Percentiles rank a stretch among this genome's conserved stretches.
Conservation (phyloP, 495 filamentous ascomycete genomes). For the Hypoxylon intermedium region DNA sequence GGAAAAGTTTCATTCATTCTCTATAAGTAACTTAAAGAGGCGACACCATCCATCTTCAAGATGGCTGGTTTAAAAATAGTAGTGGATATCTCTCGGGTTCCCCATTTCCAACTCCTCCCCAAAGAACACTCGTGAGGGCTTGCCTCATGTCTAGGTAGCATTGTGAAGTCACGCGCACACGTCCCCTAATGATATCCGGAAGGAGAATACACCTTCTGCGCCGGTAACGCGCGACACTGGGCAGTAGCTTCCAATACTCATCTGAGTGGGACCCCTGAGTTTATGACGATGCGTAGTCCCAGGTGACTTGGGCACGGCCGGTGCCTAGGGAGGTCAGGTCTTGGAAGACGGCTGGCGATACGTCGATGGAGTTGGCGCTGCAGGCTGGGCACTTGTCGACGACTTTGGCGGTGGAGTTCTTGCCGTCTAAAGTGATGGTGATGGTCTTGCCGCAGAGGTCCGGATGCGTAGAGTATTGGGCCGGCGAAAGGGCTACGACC, state of each 20-base stretch:
- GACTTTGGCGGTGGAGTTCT: slow-evolving; percentile 60
- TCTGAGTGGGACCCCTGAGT: background rate
- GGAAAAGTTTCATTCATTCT: slow-evolving; percentile 9
- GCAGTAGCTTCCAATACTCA: too few species aligned
- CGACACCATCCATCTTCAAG: background rate
- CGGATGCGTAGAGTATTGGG: slow-evolving; percentile 49
- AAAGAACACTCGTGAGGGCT: background rate
- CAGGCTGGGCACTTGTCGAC: slow-evolving; percentile 81
- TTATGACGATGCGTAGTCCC: slow-evolving; percentile 33
- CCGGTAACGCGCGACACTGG: too few species aligned
- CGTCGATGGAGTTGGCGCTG: slow-evolving; percentile 51
- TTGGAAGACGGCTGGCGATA: slow-evolving; percentile 52
- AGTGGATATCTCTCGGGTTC: too few species aligned
- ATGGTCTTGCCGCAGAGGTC: slow-evolving; percentile 69
- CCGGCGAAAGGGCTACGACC: slow-evolving; percentile 50
- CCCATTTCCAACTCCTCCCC: background rate
- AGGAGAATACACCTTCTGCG: too few species aligned
- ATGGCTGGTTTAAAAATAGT: too few species aligned
- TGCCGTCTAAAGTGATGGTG: slow-evolving; percentile 60
- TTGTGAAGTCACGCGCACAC: background rate
- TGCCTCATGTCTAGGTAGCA: slow-evolving; percentile 11
- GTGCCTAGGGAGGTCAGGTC: slow-evolving; percentile 44
- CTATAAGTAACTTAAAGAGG: background rate
- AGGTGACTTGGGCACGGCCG: slow-evolving; percentile 45
- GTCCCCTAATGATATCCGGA: too few species aligned